Evolutionary conservation across 2,329 filamentous ascomycete genomes (phyloP), one percentile per base, ranked within the genome.

Genomic region (Neofusicoccum sp.): DNA sequence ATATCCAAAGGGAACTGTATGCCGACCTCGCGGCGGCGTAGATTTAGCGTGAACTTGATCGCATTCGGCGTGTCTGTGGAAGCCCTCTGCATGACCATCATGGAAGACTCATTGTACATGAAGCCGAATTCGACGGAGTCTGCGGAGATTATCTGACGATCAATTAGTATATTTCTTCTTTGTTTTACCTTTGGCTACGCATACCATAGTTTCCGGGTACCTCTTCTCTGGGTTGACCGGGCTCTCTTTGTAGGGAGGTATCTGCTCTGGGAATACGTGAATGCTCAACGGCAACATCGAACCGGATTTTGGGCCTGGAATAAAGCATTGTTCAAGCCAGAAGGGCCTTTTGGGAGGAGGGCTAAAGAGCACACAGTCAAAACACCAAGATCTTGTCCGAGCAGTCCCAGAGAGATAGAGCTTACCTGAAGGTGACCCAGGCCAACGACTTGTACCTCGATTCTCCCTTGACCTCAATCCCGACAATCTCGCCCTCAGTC

Each of bases 71-170:
- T 16, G 3, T 62, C 64, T 3, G 70, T 58, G 12, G 66, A 63
- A 6, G 79, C 67, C 1, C 77, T 80, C 57, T 81, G 82, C 80
- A 90, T 84, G 7, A 79, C 72, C 69, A 87, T 82, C 80, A 92
- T 85, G 0, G 78, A 76, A 2, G 74, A 76, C 4, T 83, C 79
- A 1, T 79, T 73, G 1, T 81, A 66, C 74, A 86, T 79, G 41
- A 85, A 77, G 0, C 90, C 89, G 65, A 92, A 88, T 16, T 85
- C 80, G 1, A 92, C 67, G 0, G 74, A 76, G 1, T 70, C 66
- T 2, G 82, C 76, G 6, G 40, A 65, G 7, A 73, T n/a, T 12
- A 14, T 47, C 44, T 56, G 28, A 20, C 7, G 11, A 3, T 6
- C 36, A 30, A 44, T 62, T 33, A 51, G 51, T 14, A 20, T 24